These are phyloP conservation scores for Suillus subluteus DNA, from an alignment of 768 basidiomycete species.

Conservation along the genomic window DNA sequence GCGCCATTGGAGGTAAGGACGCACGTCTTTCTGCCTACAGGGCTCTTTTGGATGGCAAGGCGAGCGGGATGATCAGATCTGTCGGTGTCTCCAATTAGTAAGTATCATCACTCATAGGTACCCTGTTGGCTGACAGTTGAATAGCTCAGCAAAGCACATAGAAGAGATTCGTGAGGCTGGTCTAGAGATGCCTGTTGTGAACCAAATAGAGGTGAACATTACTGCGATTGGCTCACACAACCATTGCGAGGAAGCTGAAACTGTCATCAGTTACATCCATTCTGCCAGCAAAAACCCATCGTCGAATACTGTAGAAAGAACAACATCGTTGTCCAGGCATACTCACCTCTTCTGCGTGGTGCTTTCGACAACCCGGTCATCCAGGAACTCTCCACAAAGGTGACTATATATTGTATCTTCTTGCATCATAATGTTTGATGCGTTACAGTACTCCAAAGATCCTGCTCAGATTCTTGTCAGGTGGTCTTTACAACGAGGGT, in stretches of 20 bases:
- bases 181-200: slow-evolving; percentile 63
- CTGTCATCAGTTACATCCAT: slow-evolving; percentile 30
- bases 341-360: slow-evolving; percentile 37
- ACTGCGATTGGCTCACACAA: too few species aligned
- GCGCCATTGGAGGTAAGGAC: slow-evolving; percentile 58
- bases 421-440: not conserved
- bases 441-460: slow-evolving; percentile 51
- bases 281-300: slow-evolving; percentile 41
- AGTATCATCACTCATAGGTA: slow-evolving; percentile 21
- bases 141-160: slow-evolving; percentile 63
- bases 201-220: slow-evolving; percentile 69
- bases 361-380: slow-evolving; percentile 54
- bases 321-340: slow-evolving; percentile 43
- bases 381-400: slow-evolving; percentile 55
- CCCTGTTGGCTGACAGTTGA: not conserved
- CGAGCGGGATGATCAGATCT: slow-evolving; percentile 58
- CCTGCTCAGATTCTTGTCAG: slow-evolving; percentile 78
- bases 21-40: slow-evolving; percentile 65
- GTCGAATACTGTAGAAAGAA: slow-evolving; percentile 39
- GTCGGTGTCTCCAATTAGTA: slow-evolving; percentile 82
- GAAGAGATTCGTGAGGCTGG: slow-evolving; percentile 69
- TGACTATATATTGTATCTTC: slow-evolving; percentile 21
- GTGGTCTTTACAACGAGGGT: slow-evolving; percentile 85
- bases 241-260: not conserved
- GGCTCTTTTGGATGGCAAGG: slow-evolving; percentile 60